Conservation (phyloP, 2,329 filamentous ascomycete genomes). For the Paecilomyces sp. region DNA sequence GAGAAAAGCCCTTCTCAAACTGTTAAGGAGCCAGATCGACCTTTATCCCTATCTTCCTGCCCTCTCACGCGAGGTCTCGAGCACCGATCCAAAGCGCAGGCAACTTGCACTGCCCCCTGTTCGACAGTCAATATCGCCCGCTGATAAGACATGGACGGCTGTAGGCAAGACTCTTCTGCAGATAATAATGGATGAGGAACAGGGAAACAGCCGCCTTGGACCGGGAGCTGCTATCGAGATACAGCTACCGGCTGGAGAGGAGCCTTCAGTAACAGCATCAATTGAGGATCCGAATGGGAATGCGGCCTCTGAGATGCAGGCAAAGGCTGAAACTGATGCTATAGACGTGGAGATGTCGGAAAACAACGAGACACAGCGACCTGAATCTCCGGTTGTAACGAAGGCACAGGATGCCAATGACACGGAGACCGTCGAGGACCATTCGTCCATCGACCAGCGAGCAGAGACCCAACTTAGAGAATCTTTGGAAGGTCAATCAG, state of each 20-base stretch:
- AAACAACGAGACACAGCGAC: constrained; percentile 6
- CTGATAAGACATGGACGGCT: constrained; percentile 37
- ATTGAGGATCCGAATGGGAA: constrained; percentile 9
- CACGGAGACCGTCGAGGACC: constrained; percentile 20
- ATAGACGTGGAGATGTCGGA: constrained; percentile 10
- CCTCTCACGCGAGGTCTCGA: constrained; percentile 21
- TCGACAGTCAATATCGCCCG: constrained; percentile 31
- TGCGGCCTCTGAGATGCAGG: not conserved
- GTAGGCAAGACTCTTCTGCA: constrained; percentile 44
- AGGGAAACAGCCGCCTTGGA: constrained; percentile 16
- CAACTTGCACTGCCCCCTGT: constrained; percentile 30
- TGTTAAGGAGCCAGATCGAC: constrained; percentile 48
- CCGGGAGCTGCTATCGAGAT: constrained; percentile 37
- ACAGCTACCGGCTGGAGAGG: constrained; percentile 28
- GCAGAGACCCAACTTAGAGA: constrained; percentile 32
- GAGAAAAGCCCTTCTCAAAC: constrained; percentile 45
- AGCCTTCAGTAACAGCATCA: constrained; percentile 10
- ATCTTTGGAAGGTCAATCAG: constrained; percentile 23
- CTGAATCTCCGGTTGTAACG: constrained; percentile 4
- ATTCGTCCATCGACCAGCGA: constrained; percentile 26
- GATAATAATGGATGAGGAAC: constrained; percentile 34
- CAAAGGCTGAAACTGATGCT: constrained; percentile 2
- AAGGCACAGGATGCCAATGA: constrained; percentile 8
- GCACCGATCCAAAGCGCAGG: constrained; percentile 19
- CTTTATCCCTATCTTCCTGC: constrained; percentile 43